Base-by-base conservation (phyloP, 805 yeast genomes). In the Clavispora asparagi region DNA sequence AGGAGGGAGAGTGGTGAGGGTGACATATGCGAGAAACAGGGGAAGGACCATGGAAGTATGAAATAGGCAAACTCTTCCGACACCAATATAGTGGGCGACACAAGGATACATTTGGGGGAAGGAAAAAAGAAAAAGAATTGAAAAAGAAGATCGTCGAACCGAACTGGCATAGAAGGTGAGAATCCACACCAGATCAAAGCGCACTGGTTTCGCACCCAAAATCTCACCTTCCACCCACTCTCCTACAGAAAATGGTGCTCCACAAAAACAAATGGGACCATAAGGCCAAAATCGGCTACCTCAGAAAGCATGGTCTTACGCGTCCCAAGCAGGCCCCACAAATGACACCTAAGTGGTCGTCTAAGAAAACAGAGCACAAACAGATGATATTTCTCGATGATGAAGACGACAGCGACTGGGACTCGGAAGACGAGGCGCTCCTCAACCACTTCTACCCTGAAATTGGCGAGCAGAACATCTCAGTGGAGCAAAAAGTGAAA, bases 261-360 rank as follows among this genome's bases (percentile, higher is more conserved):
- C 67, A 71, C 55, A 68, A 71, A 49, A 58, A 66, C 12, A 71
- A 71, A 58, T 71, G 75, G 72, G 76, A 71, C 54, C 65, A 64
- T 48, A 69, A 67, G 57, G 74, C 76, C 40, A 72, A 67, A 52
- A 47, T 56, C 49, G 57, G 58, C 49, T 71, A 67, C 46, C 58
- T 68, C 60, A 63, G 60, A 49, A 72, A 72, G 50, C 77, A 72
- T 54, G 73, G 73, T n/a, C 56, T 69, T 27, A 38, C 44, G 48
- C 54, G 19, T 47, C 55, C 43, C 35, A 42, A 38, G 51, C 45
- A 7, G 39, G 42, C 23, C 48, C 44, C 6, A 41, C 53, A 31
- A 46, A 53, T 57, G 3, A 43, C 43, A 19, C 53, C 59, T n/a
- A 69, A 69, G 50, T 71, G 75, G 75, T 51, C 68, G 4, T 54